Base-by-base conservation (phyloP, 805 yeast genomes). In the Candida dajiaensis region DNA sequence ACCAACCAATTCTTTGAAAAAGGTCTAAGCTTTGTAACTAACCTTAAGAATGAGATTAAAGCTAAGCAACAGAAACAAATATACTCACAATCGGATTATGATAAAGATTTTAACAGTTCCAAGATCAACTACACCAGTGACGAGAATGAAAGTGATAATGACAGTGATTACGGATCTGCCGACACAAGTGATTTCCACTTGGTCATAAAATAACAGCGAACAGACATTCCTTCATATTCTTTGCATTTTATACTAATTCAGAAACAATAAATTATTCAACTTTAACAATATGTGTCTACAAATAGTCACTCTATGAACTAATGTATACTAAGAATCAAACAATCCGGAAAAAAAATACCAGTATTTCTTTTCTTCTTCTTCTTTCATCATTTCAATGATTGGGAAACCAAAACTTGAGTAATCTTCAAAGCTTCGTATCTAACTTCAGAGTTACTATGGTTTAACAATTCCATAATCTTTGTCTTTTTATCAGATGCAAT, bases 381-480 rank as follows among this genome's bases (percentile, higher is more conserved):
- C n/a, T n/a, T 38, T 13, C 4, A 28, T 50, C 53, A 67, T 51
- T 69, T 76, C 55, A 84, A 77, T n/a, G 84, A 75, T 60, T 88
- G 89, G 4, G 96, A 89, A 45, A 94, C 95, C 58, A 94, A 79
- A 47, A 83, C 78, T 71, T 94, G 99, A n/a, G 97, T 88, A 4
- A 97, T 89, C 65, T 87, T 88, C 61, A 94, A 77, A 2, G 98
- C 98, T 71, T 92, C 97, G 63, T 85, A 94, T 63, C 92, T 87
- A 54, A 94, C 90, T 62, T 88, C 94, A 20, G 90, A 77, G 64
- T 89, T 90, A 38, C 83, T 78, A 48, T 82, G 80, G 59, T 78
- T 81, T 80, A 94, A 81, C 52, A 89, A 73, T 50, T 78, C 77
- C 98, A 94, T 92, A 47, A 94, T 79, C 64, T 80, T 78, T 20